These are phyloP conservation scores for Aspergillus taichungensis DNA, from an alignment of 495 filamentous ascomycete genomes.

Conservation along the genomic window DNA sequence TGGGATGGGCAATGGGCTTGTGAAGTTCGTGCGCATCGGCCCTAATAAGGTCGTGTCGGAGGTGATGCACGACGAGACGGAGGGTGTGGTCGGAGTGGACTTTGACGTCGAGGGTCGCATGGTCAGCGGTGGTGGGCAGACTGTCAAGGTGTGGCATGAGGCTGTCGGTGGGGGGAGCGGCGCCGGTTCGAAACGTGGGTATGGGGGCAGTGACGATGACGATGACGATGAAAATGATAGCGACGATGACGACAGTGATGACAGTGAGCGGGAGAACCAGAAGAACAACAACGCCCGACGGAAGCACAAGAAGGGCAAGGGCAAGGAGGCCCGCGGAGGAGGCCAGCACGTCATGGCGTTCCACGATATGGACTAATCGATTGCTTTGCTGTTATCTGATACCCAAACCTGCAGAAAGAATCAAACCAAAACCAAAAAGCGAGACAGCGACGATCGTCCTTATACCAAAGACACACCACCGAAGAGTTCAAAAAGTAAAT, in stretches of 20 bases:
- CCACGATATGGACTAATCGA: conserved; percentile 50
- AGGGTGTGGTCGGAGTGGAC: conserved; percentile 66
- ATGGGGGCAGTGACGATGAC: conserved; percentile 36
- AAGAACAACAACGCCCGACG: conserved; percentile 37
- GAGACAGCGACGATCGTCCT: neutral
- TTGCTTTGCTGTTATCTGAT: too few relatives aligned
- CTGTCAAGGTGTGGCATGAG: conserved; percentile 80
- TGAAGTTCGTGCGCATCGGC: conserved; percentile 48
- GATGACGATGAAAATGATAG: conserved; percentile 34
- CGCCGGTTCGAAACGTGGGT: conserved; percentile 25
- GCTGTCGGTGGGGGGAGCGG: conserved; percentile 33
- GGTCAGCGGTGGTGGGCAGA: conserved; percentile 75
- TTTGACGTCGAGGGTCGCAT: conserved; percentile 79
- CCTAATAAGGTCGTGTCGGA: conserved; percentile 49
- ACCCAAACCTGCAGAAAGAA: too few relatives aligned
- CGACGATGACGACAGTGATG: conserved; percentile 33
- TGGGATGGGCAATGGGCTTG: conserved; percentile 63
- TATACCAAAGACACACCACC: neutral
- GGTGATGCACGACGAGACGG: conserved; percentile 72
- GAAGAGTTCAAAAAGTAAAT: neutral
- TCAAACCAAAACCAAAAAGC: too few relatives aligned
- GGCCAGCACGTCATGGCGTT: conserved; percentile 56
- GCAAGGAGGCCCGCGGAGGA: conserved; percentile 36
- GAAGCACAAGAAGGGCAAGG: conserved; percentile 51
- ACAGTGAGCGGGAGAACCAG: conserved; percentile 29